Evolutionary conservation across 805 yeast genomes (phyloP).

Genomic region (Citeromyces matritensis): DNA sequence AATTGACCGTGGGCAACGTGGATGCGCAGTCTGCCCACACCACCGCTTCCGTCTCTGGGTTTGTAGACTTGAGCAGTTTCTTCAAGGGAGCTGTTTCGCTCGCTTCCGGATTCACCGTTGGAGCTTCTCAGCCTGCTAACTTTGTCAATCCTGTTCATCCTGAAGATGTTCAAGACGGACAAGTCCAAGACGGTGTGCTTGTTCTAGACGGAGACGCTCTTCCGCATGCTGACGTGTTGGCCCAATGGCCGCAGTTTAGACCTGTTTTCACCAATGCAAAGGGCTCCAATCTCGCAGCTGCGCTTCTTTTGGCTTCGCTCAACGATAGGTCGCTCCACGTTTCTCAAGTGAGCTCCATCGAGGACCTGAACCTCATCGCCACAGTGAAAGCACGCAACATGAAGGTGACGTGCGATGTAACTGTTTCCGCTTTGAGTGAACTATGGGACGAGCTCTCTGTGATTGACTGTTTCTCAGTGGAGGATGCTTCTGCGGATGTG

Average conservation of each 20-base stretch:
- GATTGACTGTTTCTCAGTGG: slow-evolving; percentile 81
- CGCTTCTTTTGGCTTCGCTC: slow-evolving; percentile 76
- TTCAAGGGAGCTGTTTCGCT: slow-evolving; percentile 31
- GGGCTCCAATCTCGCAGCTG: slow-evolving; percentile 86
- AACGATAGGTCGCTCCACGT: slow-evolving; percentile 78
- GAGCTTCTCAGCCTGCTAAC: slow-evolving; percentile 51
- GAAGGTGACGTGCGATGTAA: slow-evolving; percentile 80
- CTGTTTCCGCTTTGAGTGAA: slow-evolving; percentile 59
- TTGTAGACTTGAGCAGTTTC: slow-evolving; percentile 69
- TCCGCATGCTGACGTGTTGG: slow-evolving; percentile 72
- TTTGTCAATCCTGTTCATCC: slow-evolving; percentile 77
- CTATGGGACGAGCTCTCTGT: slow-evolving; percentile 63
- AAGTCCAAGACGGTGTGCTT: slow-evolving; percentile 43
- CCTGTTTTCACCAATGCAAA: slow-evolving; percentile 88
- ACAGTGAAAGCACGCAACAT: slow-evolving; percentile 76
- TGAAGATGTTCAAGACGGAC: slow-evolving; percentile 49
- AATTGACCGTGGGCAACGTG: slow-evolving; percentile 55
- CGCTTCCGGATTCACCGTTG: slow-evolving; percentile 74
- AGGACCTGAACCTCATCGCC: slow-evolving; percentile 70
- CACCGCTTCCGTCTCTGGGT: slow-evolving; percentile 73
- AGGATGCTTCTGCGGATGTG: slow-evolving; percentile 59
- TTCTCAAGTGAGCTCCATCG: slow-evolving; percentile 68
- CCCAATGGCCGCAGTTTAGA: slow-evolving; percentile 71
- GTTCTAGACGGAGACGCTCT: slow-evolving; percentile 69
- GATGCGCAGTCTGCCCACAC: slow-evolving; percentile 89